Percentiles rank a stretch among this genome's conserved stretches.
Evolutionary conservation across 1,284 basidiomycete genomes (phyloP).

Genomic region (Inonotus hispidus): DNA sequence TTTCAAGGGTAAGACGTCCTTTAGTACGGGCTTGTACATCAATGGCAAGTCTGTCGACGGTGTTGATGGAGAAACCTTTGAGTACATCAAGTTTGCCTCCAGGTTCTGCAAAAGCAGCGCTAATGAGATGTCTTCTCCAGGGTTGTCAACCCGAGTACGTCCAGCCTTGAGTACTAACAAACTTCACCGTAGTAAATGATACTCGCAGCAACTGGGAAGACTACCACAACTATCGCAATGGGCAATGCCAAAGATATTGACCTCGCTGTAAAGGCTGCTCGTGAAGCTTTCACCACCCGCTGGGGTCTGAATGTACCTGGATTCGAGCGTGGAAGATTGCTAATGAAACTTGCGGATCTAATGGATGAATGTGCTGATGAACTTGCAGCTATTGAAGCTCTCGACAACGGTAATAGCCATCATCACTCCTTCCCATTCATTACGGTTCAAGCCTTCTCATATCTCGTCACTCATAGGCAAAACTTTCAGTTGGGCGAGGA

Average conservation of each 20-base stretch:
- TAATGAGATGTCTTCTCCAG: neutral
- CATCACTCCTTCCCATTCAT: neutral
- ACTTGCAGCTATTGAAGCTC: slow-evolving; percentile 72
- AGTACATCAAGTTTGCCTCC: slow-evolving; percentile 27
- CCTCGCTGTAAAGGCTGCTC: slow-evolving; percentile 70
- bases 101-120: slow-evolving; percentile 30
- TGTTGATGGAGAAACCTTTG: slow-evolving; percentile 58
- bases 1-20: slow-evolving; percentile 67
- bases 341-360: slow-evolving; percentile 68
- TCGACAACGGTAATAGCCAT: slow-evolving; percentile 61
- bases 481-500: slow-evolving; percentile 70
- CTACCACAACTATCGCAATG: slow-evolving; percentile 63
- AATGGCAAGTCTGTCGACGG: slow-evolving; percentile 75
- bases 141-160: slow-evolving; percentile 66
- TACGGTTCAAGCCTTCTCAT: neutral
- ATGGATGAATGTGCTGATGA: slow-evolving; percentile 72
- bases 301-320: slow-evolving; percentile 73
- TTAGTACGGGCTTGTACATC: slow-evolving; percentile 79
- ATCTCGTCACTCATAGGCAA: slow-evolving; percentile 38
- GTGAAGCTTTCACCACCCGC: slow-evolving; percentile 65
- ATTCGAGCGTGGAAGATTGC: slow-evolving; percentile 53
- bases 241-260: slow-evolving; percentile 72
- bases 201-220: slow-evolving; percentile 56
- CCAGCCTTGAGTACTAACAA: neutral
- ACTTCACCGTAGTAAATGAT: neutral